Percentiles rank a stretch among this genome's conserved stretches.
Evolutionary conservation across 805 yeast species (phyloP).

Genomic region (Barnettozyma californica): DNA sequence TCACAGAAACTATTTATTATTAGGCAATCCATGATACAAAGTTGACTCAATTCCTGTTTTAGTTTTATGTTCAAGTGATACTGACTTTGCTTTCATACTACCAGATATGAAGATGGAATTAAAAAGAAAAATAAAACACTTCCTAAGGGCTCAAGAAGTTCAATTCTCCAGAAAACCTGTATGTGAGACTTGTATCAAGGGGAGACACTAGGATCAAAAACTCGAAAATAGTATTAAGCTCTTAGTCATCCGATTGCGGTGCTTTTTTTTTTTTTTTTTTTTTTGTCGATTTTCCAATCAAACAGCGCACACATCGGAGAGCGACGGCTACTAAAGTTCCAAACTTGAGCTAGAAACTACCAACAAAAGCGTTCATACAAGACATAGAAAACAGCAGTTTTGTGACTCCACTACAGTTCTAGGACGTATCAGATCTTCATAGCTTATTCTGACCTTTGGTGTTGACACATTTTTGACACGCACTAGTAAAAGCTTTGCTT

Average conservation of each 20-base stretch:
- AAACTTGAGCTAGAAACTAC: not conserved
- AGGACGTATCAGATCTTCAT: not conserved
- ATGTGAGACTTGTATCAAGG: no score
- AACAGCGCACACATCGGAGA: not conserved
- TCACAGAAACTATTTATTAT: no score
- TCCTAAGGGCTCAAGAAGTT: no score
- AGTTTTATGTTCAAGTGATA: no score
- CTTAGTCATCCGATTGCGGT: not conserved
- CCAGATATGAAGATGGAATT: no score
- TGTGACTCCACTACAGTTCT: not conserved
- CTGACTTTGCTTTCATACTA: no score
- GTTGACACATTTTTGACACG: not conserved
- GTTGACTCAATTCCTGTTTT: no score
- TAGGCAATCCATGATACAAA: no score
- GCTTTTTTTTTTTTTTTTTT: no score
- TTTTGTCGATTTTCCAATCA: not conserved
- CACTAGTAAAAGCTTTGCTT: not conserved
- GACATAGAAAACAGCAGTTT: not conserved
- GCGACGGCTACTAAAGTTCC: not conserved
- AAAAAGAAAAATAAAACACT: no score
- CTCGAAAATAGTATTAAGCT: not conserved
- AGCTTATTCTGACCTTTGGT: not conserved
- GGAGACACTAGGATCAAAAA: no score
- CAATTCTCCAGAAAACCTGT: no score
- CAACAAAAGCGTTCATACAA: not conserved